Evolutionary conservation across 805 yeast genomes (phyloP).

Genomic region (Candida maris): DNA sequence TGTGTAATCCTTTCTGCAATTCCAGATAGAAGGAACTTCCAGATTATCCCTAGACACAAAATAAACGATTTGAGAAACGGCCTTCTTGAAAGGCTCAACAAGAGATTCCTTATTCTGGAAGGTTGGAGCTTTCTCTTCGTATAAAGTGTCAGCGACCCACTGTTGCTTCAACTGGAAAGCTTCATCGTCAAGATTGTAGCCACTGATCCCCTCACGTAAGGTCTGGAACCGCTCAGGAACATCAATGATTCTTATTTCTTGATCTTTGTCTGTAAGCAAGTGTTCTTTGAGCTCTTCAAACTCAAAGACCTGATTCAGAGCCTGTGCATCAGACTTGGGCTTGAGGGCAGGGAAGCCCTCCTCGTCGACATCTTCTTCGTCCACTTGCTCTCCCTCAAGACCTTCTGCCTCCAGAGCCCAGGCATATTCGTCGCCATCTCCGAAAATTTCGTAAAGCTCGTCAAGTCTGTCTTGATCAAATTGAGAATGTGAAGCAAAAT

Average conservation of each 20-base stretch:
- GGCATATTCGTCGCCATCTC: slow-evolving; percentile 94
- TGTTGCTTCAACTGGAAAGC: slow-evolving; percentile 70
- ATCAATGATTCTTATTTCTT: slow-evolving; percentile 79
- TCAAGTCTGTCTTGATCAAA: slow-evolving; percentile 87
- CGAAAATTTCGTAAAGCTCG: slow-evolving; percentile 91
- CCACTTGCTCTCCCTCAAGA: slow-evolving; percentile 42
- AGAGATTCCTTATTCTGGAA: slow-evolving; percentile 33
- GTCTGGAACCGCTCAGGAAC: slow-evolving; percentile 90
- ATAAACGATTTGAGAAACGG: slow-evolving; percentile 68
- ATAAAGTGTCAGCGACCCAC: slow-evolving; percentile 73
- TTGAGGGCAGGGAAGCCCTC: slow-evolving; percentile 31
- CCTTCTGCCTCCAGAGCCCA: slow-evolving; percentile 96
- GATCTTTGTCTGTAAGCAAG: slow-evolving; percentile 89
- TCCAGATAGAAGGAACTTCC: slow-evolving; percentile 95
- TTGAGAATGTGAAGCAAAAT: slow-evolving; percentile 37
- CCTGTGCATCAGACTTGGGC: slow-evolving; percentile 38
- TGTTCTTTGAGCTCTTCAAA: slow-evolving; percentile 88
- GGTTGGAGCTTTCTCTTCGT: slow-evolving; percentile 49
- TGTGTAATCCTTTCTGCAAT: slow-evolving; percentile 88
- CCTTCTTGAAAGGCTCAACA: slow-evolving; percentile 54
- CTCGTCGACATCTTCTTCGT: slow-evolving; percentile 37
- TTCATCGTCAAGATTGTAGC: slow-evolving; percentile 63
- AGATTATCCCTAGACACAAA: slow-evolving; percentile 72
- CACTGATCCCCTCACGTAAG: slow-evolving; percentile 60
- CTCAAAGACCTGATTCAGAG: slow-evolving; percentile 88